A percentile compares a stretch with the other conserved stretches of the same genome.
These are phyloP conservation scores for Talaromyces sp. DNA, from an alignment of 2,329 filamentous ascomycete species.

Conservation along the genomic window DNA sequence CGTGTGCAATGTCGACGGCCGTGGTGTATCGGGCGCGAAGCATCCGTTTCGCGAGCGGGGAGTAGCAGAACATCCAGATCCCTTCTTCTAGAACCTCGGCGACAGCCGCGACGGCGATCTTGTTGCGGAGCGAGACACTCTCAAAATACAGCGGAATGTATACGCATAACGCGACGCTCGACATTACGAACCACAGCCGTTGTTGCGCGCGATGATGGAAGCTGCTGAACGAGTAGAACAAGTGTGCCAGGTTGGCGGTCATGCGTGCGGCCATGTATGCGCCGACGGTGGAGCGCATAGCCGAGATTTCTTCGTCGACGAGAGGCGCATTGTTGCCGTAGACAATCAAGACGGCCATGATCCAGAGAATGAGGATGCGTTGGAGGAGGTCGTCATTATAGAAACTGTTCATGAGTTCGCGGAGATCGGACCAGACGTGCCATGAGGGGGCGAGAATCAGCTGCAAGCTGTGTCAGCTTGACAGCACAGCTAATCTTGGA, in stretches of 20 bases:
- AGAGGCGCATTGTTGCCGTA: constrained; percentile 49
- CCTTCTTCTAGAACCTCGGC: constrained; percentile 43
- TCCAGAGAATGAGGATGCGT: constrained; percentile 48
- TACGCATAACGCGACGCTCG: constrained; percentile 41
- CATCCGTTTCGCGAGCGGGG: constrained; percentile 43
- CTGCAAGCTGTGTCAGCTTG: constrained; percentile 16
- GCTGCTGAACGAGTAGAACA: constrained; percentile 46
- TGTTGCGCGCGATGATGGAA: constrained; percentile 49
- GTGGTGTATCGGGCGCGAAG: constrained; percentile 46
- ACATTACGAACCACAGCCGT: constrained; percentile 43
- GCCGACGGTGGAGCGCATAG: constrained; percentile 46
- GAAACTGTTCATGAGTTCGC: constrained; percentile 53
- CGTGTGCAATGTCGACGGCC: constrained; percentile 49
- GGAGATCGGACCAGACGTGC: constrained; percentile 51
- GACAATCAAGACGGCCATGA: constrained; percentile 50
- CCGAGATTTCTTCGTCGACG: constrained; percentile 43
- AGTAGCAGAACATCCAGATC: constrained; percentile 46
- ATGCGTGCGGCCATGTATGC: constrained; percentile 47
- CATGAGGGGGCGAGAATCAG: constrained; percentile 49
- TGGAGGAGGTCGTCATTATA: constrained; percentile 51
- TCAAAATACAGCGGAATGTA: constrained; percentile 47
- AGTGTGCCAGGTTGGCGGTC: constrained; percentile 37
- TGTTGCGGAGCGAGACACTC: constrained; percentile 38
- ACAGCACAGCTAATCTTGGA: neutral
- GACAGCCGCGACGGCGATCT: constrained; percentile 44